A percentile compares a stretch with the other conserved stretches of the same genome.
Evolutionary conservation across 495 filamentous ascomycete species (phyloP).

Genomic region (Aspergillus affinis): DNA sequence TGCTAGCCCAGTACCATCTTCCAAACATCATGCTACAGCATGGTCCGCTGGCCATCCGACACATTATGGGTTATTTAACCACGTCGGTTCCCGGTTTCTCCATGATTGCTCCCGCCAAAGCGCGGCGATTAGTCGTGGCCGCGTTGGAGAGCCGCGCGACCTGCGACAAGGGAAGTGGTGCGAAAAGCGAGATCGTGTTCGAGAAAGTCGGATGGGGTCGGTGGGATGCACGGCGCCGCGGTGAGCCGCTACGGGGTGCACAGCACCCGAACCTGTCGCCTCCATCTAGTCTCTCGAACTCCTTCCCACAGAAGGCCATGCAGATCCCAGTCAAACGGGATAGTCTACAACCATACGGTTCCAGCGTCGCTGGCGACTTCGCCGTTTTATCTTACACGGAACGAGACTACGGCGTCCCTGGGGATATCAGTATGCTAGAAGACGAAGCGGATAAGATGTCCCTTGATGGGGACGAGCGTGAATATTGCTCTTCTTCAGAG

Average conservation of each 20-base stretch:
- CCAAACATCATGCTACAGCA: slow-evolving; percentile 86
- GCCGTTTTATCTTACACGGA: slow-evolving; percentile 73
- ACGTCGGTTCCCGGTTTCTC: slow-evolving; percentile 92
- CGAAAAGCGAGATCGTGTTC: slow-evolving; percentile 77
- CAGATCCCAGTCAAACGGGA: slow-evolving; percentile 62
- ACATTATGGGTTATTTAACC: slow-evolving; percentile 90
- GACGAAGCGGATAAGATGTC: slow-evolving; percentile 97
- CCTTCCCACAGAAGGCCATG: slow-evolving; percentile 54
- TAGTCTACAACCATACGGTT: slow-evolving; percentile 50
- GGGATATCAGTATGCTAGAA: slow-evolving; percentile 69
- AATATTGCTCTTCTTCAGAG: slow-evolving; percentile 71
- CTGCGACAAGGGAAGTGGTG: slow-evolving; percentile 61
- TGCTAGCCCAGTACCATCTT: slow-evolving; percentile 90
- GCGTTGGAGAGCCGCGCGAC: slow-evolving; percentile 75
- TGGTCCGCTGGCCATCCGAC: slow-evolving; percentile 89
- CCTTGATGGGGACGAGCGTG: slow-evolving; percentile 68
- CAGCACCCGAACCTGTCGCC: slow-evolving; percentile 35
- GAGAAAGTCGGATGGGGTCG: slow-evolving; percentile 97
- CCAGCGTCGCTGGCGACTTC: slow-evolving; percentile 68
- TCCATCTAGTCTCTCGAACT: slow-evolving; percentile 54
- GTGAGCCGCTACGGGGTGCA: slow-evolving; percentile 56
- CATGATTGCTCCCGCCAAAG: slow-evolving; percentile 86
- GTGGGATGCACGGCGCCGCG: slow-evolving; percentile 82
- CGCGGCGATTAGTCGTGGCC: slow-evolving; percentile 80
- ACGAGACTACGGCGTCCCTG: slow-evolving; percentile 46